Evolutionary conservation across 176 grass and related monocot genomes (phyloP).

Genomic region (Oryza officinalis): DNA sequence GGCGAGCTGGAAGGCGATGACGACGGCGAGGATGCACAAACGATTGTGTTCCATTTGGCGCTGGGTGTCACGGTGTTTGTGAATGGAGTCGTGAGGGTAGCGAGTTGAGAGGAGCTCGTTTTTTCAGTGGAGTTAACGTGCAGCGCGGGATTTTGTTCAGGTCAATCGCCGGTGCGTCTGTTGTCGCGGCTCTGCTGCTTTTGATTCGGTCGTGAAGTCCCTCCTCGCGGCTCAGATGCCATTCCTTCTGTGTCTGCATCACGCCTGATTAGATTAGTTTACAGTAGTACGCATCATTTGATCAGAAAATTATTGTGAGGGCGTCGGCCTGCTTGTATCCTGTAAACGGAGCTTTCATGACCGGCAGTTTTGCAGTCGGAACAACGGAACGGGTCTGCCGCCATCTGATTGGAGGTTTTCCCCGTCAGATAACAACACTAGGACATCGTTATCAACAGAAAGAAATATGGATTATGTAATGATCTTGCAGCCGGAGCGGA

Average conservation of each 20-base stretch:
- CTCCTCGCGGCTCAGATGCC: conserved; percentile 30
- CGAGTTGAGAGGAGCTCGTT: background rate
- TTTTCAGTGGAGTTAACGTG: background rate
- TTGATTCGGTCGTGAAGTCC: conserved; percentile 32
- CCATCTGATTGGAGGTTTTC: background rate
- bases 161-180: background rate
- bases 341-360: conserved; percentile 23
- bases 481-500: too few species aligned
- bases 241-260: background rate
- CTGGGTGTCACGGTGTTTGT: background rate
- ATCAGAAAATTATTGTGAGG: conserved; percentile 4
- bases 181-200: conserved; percentile 33
- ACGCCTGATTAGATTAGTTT: background rate
- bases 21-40: background rate
- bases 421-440: conserved; percentile 2
- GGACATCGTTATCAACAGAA: conserved; percentile 7
- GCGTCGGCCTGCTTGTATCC: background rate
- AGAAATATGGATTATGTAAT: too few species aligned
- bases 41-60: conserved; percentile 30
- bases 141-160: background rate
- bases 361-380: conserved; percentile 11
- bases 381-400: conserved; percentile 36
- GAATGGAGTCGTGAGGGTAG: background rate
- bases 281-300: background rate
- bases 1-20: conserved; percentile 7